Evolutionary conservation across 306 rosid genomes (phyloP).

Genomic region (Pueraria montana): DNA sequence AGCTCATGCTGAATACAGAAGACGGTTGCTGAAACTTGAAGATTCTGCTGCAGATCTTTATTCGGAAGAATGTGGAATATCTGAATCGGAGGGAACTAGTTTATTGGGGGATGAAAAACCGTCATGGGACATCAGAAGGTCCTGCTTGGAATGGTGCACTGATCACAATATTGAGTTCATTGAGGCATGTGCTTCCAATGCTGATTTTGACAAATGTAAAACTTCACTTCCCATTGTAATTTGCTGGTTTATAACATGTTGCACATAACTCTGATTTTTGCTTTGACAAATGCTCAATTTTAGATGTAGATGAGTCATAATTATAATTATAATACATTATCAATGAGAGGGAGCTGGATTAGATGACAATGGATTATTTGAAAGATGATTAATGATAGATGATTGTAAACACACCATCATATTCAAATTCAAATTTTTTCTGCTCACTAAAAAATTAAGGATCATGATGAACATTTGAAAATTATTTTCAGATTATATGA

Average conservation of each 20-base stretch:
- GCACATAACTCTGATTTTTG: slow-evolving; percentile 4
- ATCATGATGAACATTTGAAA: slow-evolving; percentile 10
- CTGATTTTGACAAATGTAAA: slow-evolving; percentile 87
- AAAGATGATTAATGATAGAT: slow-evolving; percentile 16
- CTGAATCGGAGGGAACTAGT: slow-evolving; percentile 85
- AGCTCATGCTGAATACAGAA: slow-evolving; percentile 81
- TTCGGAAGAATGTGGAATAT: slow-evolving; percentile 78
- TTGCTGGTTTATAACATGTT: slow-evolving; percentile 28
- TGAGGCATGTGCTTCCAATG: slow-evolving; percentile 87
- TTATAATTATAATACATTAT: not conserved
- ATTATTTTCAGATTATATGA: slow-evolving; percentile 5
- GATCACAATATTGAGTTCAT: slow-evolving; percentile 82
- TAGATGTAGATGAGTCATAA: slow-evolving; percentile 15
- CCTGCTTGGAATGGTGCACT: slow-evolving; percentile 83
- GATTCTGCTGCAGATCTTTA: slow-evolving; percentile 55
- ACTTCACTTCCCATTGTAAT: slow-evolving; percentile 36
- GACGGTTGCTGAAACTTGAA: slow-evolving; percentile 63
- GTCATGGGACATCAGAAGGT: slow-evolving; percentile 62
- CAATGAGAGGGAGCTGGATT: not conserved
- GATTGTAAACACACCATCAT: not conserved
- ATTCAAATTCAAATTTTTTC: slow-evolving; percentile 17
- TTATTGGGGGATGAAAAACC: slow-evolving; percentile 71
- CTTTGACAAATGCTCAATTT: slow-evolving; percentile 24
- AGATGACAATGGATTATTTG: slow-evolving; percentile 22
- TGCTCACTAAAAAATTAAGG: not conserved